phyloP scores from a whole-genome alignment of 2,329 filamentous ascomycete genomes.

The Hymenotorrendiella dingleyae region DNA sequence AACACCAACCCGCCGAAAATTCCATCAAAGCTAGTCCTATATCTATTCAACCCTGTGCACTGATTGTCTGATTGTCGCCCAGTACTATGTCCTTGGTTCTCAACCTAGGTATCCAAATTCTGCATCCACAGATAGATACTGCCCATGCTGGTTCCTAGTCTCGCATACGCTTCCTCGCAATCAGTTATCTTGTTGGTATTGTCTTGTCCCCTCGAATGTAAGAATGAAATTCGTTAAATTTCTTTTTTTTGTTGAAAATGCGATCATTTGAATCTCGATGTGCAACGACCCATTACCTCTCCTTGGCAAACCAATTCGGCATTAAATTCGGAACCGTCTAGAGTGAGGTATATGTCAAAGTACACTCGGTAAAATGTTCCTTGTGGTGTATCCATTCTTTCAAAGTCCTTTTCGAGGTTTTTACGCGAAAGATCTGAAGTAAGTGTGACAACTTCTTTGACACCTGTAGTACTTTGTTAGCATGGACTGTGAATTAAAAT shows the following conservation, averaged over 20 bases:
- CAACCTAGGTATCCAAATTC: too few species aligned
- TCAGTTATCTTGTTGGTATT: too few species aligned
- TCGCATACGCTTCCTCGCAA: too few species aligned
- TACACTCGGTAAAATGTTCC: conserved; percentile 88
- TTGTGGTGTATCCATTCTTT: conserved; percentile 97
- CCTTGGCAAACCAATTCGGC: conserved; percentile 98
- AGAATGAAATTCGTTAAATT: conserved; percentile 22
- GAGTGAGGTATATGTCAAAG: conserved; percentile 79
- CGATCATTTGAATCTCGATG: conserved; percentile 69
- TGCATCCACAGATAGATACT: too few species aligned
- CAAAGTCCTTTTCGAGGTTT: conserved; percentile 98
- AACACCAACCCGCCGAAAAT: too few species aligned
- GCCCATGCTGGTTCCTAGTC: too few species aligned
- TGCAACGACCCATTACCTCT: conserved; percentile 96
- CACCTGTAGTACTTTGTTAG: conserved; percentile 55
- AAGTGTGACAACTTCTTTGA: conserved; percentile 97
- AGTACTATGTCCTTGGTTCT: too few species aligned
- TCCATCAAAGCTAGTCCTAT: too few species aligned
- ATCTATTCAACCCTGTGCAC: too few species aligned
- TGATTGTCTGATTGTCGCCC: too few species aligned
- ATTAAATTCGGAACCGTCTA: conserved; percentile 96
- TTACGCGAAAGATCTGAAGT: conserved; percentile 96
- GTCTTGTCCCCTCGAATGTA: conserved; percentile 3
- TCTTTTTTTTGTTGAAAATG: conserved; percentile 10
- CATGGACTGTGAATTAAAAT: conserved; percentile 3